phyloP scores from a whole-genome alignment of 75 land plant species.

The Sequoia sempervirens region DNA sequence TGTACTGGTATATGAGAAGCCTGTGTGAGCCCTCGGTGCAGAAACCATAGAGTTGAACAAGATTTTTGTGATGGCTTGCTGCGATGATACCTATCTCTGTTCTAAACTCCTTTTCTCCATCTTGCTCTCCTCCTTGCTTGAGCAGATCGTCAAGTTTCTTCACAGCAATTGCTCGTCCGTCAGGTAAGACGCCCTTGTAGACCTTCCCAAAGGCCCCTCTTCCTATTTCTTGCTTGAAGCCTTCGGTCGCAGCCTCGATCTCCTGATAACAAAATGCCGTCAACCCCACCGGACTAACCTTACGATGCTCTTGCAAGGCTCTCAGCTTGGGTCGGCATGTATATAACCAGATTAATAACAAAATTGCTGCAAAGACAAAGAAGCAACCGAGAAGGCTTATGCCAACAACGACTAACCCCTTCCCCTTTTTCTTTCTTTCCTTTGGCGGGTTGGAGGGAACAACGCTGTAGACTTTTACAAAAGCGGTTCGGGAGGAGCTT shows the following conservation, averaged over 20 bases:
- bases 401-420: no score
- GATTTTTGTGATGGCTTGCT: slow-evolving; percentile 33
- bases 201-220: slow-evolving; percentile 34
- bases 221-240: slow-evolving; percentile 23
- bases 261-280: slow-evolving; percentile 31
- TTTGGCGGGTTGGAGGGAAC: no score
- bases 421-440: no score
- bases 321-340: no score
- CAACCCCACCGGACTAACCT: not conserved
- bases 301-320: not conserved
- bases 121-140: not conserved
- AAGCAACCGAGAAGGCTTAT: no score
- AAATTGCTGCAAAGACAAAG: no score
- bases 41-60: slow-evolving; percentile 31
- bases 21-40: slow-evolving; percentile 17
- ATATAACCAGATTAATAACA: no score
- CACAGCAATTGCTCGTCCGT: slow-evolving; percentile 17
- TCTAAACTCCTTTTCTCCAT: slow-evolving; percentile 29
- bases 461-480: no score
- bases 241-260: slow-evolving; percentile 27
- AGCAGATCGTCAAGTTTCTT: slow-evolving; percentile 25
- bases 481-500: no score
- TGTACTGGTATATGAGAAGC: slow-evolving; percentile 23
- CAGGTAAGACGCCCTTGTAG: slow-evolving; percentile 13
- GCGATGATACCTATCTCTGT: slow-evolving; percentile 31